A percentile compares a stretch with the other conserved stretches of the same genome.
Conservation (phyloP, 2,329 filamentous ascomycete species). For the Pseudocercospora pini-densiflorae region DNA sequence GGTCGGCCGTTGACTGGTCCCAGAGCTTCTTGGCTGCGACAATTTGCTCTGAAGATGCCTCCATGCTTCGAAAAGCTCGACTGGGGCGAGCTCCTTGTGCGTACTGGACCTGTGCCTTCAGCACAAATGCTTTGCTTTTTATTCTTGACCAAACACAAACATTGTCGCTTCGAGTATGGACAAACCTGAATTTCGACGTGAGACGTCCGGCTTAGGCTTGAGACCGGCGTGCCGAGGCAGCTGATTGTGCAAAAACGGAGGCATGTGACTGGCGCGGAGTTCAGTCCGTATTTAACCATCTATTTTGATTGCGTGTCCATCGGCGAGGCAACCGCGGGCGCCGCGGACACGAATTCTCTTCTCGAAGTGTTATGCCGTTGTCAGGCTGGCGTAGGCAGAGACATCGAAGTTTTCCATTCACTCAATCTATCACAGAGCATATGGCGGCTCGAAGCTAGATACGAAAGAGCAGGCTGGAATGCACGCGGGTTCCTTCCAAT, state of each 20-base stretch:
- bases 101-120: not conserved
- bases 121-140: not conserved
- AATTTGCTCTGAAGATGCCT: not conserved
- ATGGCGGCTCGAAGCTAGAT: too few relatives aligned
- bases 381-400: too few relatives aligned
- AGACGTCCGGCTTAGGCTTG: not conserved
- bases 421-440: too few relatives aligned
- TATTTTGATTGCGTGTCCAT: not conserved
- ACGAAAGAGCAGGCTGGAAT: too few relatives aligned
- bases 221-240: not conserved
- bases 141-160: not conserved
- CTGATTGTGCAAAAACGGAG: not conserved
- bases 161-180: not conserved
- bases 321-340: not conserved
- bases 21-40: conserved; percentile 15
- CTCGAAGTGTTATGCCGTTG: too few relatives aligned
- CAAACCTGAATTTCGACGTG: conserved; percentile 3
- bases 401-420: too few relatives aligned
- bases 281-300: not conserved
- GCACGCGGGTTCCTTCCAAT: too few relatives aligned
- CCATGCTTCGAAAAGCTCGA: not conserved
- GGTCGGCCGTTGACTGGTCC: conserved; percentile 16
- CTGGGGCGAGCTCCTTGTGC: not conserved
- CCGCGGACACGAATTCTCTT: not conserved
- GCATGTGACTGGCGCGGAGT: not conserved